Base-by-base conservation (phyloP, 148 eudicot genomes). In the Selenicereus undatus region DNA sequence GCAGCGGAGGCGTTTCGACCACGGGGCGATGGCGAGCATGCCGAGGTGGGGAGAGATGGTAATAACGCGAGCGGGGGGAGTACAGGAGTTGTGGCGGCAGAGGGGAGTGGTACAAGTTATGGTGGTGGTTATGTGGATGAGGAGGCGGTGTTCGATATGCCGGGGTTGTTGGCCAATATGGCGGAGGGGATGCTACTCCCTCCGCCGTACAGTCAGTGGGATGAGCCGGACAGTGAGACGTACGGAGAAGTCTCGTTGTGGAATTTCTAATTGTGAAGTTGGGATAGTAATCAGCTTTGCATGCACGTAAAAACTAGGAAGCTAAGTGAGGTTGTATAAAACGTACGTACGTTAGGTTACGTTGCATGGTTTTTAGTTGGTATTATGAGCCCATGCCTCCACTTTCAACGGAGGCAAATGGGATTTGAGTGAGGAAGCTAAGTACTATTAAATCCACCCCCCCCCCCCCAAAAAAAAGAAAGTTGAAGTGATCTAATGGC, bases 1-100 rank as follows among this genome's bases (percentile, higher is more conserved):
- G 93, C 91, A 1, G 93, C 90, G 1, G 88, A 86, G 71, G 60
- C 78, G 11, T 90, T 90, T 32, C 79, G 85, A 42, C 83, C 85
- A 4, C 36, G 18, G 29, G 81, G 79, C 5, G 68, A 9, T 18
- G 3, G 43, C 8, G 43, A 7, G 32, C 30, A 20, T 1, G 35
- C 71, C 3, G 75, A 75, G 32, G 78, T 6, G 2, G 78, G 18
- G 5, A 14, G 21, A 11, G 48, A n/a, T n/a, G 52, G 50, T 45
- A 16, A 56, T 18, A 21, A 56, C 6, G 22, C 6, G 62, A 56
- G 22, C 0, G 62, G 52, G 4, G 62, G 52, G 52, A 48, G 12
- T 48, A 56, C 58, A 3, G 62, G 62, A 11, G 22, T 1, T 0
- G 22, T 18, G 20, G n/a, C 4, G 5, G 76, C 73, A 30, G 75